Evolutionary conservation across 139 green algal species (phyloP), one percentile per base, ranked within the genome.

Genomic region (Nannochloris sp.): DNA sequence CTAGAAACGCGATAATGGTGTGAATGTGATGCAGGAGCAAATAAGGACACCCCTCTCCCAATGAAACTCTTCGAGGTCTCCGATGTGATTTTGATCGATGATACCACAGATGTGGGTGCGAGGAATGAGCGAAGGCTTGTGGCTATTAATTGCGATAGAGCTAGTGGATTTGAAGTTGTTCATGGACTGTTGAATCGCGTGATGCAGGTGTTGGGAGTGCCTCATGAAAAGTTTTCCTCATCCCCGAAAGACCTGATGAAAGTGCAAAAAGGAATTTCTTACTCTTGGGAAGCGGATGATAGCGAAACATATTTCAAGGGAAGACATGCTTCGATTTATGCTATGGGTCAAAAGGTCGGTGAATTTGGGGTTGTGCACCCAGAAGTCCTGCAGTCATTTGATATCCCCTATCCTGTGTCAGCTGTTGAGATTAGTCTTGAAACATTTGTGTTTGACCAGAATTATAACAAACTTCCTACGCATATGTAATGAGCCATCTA

Each of bases 361-460:
- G 63, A 78, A 27, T 96, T 99, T 68, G 93, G 93, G 49, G 78
- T 99, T 21, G 80, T 99, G 44, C 91, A 98, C 69, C 93, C 93
- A 5, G 83, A 96, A 65, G 84, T 83, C 48, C 64, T 84, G 44
- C 53, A 57, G 5, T 66, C 68, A 16, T 99, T 99, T 71, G 93
- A 95, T 70, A 89, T 98, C 54, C 61, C 75, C 16, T 85, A 89
- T 66, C 55, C 93, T 0, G 92, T 95, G 27, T 88, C 85, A 5
- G 92, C 91, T 2, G 66, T 99, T 53, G 93, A 99, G 78, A 55
- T 99, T 5, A 85, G 96, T 43, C 55, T 99, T 1, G 89, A 97
- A 77, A 84, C 88, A 24, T 94, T 96, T 66, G 85, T 78, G 68
- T 96, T 92, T 58, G 84, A 96, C 71, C 85, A 91, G 74, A 62